Conservation (phyloP, 2,329 filamentous ascomycete species). For the Cercospora sp. region DNA sequence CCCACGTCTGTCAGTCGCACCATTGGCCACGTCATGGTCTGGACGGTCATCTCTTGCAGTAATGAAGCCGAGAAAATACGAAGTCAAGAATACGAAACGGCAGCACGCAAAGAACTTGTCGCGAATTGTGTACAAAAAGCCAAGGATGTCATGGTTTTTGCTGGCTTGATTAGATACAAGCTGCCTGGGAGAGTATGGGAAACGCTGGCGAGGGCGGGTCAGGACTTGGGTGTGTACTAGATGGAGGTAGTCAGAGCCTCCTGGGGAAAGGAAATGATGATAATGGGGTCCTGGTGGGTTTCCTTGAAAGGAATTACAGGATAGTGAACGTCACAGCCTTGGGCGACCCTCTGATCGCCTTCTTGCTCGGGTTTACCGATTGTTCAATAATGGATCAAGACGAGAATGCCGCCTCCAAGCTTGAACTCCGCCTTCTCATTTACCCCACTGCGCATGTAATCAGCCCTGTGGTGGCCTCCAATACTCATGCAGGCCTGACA, state of each 20-base stretch:
- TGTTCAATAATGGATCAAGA: neutral
- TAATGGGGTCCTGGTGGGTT: neutral
- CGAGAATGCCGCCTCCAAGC: neutral
- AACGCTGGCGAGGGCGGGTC: constrained; percentile 77
- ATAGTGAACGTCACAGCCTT: neutral
- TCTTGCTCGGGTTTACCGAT: neutral
- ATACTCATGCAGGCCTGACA: neutral
- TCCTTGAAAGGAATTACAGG: neutral
- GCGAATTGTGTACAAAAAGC: constrained; percentile 76
- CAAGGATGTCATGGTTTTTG: constrained; percentile 90
- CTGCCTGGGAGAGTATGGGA: constrained; percentile 86
- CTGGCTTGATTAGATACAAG: constrained; percentile 86
- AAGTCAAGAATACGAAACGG: constrained; percentile 67
- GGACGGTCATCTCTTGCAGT: constrained; percentile 86
- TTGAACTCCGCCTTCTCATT: neutral
- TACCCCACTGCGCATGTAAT: neutral
- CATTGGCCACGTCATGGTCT: constrained; percentile 87
- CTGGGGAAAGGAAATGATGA: neutral
- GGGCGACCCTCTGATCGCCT: neutral
- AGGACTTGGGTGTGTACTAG: constrained; percentile 54
- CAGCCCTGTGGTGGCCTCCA: neutral
- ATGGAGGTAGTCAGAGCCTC: neutral
- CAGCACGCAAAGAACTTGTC: constrained; percentile 56
- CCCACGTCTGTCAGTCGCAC: constrained; percentile 82
- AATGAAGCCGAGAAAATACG: constrained; percentile 72